Conservation (phyloP, 2,329 filamentous ascomycete species). For the Fusarium sterilihyphosum region DNA sequence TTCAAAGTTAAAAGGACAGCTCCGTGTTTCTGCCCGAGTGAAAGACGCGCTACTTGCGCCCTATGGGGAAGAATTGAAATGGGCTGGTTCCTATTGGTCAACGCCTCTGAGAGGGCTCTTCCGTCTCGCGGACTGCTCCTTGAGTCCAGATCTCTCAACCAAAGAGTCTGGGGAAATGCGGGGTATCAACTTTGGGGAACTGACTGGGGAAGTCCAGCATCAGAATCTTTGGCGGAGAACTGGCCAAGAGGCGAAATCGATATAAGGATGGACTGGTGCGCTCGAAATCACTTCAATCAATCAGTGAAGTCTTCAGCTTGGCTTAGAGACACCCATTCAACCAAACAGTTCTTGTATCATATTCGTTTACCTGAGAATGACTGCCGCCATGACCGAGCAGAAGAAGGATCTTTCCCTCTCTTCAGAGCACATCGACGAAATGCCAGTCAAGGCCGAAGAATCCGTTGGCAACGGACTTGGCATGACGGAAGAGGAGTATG, state of each 20-base stretch:
- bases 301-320: neutral
- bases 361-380: neutral
- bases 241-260: neutral
- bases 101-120: neutral
- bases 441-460: neutral
- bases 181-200: neutral
- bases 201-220: neutral
- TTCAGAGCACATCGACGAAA: neutral
- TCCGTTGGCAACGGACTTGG: neutral
- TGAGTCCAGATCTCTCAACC: neutral
- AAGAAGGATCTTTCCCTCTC: neutral
- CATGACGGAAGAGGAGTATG: neutral
- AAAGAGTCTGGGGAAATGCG: neutral
- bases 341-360: neutral
- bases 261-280: neutral
- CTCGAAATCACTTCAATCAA: too few relatives aligned
- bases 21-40: neutral
- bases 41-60: neutral
- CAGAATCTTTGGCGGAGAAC: neutral
- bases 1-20: neutral
- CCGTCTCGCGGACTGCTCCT: neutral
- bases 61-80: neutral
- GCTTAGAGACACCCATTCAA: neutral
- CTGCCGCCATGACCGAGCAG: neutral
- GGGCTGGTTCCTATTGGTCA: neutral